These are phyloP conservation scores for Neurospora intermedia DNA, from an alignment of 495 filamentous ascomycete genomes.

Conservation along the genomic window DNA sequence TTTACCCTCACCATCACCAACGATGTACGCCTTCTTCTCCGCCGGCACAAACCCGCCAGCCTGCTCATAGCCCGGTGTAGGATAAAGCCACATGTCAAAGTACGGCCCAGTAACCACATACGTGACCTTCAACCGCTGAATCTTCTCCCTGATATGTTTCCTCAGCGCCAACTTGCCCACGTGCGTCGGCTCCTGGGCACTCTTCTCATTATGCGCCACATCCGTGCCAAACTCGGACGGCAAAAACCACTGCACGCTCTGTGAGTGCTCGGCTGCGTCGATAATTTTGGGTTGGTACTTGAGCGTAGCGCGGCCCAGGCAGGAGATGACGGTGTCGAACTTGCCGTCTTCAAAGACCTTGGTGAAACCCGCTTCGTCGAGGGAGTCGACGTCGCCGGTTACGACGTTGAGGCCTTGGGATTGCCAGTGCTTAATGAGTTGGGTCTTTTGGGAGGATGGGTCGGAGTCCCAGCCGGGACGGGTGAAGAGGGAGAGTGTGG, in stretches of 20 bases:
- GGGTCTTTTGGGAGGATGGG: conserved; percentile 38
- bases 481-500: conserved; percentile 51
- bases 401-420: conserved; percentile 44
- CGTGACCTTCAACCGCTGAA: conserved; percentile 47
- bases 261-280: conserved; percentile 43
- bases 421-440: conserved; percentile 37
- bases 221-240: conserved; percentile 69
- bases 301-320: conserved; percentile 49
- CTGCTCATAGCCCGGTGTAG: conserved; percentile 20
- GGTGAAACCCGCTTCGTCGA: conserved; percentile 30
- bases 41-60: conserved; percentile 46
- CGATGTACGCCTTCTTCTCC: conserved; percentile 44
- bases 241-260: conserved; percentile 53
- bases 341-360: conserved; percentile 38
- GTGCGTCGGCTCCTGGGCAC: conserved; percentile 53
- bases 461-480: conserved; percentile 24
- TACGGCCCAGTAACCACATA: conserved; percentile 66
- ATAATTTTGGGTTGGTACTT: conserved; percentile 49
- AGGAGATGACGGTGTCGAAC: conserved; percentile 57
- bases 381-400: conserved; percentile 46
- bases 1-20: conserved; percentile 42
- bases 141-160: conserved; percentile 40
- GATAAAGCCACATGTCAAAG: conserved; percentile 50
- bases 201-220: conserved; percentile 50
- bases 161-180: conserved; percentile 59